Evolutionary conservation across 1,284 basidiomycete species (phyloP), one percentile per base, ranked within the genome.

Genomic region (Leccinum huronense): DNA sequence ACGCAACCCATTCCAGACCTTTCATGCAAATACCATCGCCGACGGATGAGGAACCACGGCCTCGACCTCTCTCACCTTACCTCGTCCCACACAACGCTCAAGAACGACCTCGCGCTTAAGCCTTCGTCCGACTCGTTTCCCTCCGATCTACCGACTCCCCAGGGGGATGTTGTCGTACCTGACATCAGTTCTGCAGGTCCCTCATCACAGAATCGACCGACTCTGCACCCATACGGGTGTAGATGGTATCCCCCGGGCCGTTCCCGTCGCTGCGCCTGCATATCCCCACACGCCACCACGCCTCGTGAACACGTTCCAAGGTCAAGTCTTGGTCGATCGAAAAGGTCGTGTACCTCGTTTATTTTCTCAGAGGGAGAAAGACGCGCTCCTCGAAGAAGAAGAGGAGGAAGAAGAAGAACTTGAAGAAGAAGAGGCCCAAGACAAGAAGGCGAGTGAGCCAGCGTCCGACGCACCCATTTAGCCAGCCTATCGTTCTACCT

Each of bases 221-320:
- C 23, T 23, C 23, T 23, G 23, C 23, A 23, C 23, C 5, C 34
- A 5, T 42, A 30, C 38, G 1, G 5, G 16, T n/a, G 2, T 3
- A 6, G 34, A 31, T 3, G 19, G 3, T 48, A 0, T 33, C 23
- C 23, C 23, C 23, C 23, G 23, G 23, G 23, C 58, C 11, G 34
- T 57, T 31, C 11, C 48, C 0, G 6, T 51, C 6, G 7, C 38
- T 14, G 2, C 38, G 23, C 1, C 58, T 16, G 31, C 57, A 27
- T 40, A 58, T 13, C 55, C 61, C 11, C 70, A 64, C 30, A 70
- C 69, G 3, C 72, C 72, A 1, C 75, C 75, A 2, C 73, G 70
- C 16, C 1, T 75, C 3, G 68, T 71, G 23, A 56, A 76, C 6
- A 67, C 66, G 8, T 11, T 72, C 1, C 63, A 59, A 3, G 69